Base-by-base conservation (phyloP, 2,329 filamentous ascomycete species). In the Botrytis deweyae region DNA sequence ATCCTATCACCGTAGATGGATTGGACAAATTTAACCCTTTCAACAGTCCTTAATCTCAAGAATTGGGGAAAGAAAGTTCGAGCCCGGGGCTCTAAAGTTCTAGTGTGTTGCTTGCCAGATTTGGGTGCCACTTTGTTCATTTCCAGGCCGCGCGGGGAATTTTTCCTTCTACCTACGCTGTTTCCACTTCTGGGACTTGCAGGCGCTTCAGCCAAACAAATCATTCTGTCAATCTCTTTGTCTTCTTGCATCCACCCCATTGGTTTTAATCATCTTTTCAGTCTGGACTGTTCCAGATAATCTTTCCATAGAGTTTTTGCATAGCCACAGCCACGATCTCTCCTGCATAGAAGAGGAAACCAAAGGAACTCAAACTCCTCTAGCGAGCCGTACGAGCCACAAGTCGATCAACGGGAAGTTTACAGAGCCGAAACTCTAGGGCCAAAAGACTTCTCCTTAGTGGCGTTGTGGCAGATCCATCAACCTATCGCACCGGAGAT, bases 71-170 rank as follows among this genome's bases (percentile, higher is more conserved):
- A n/a, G 33, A 52, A 38, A n/a, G 29, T 49, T 52, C 29, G 64
- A 33, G 10, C 20, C 64, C 44, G 29, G 20, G 22, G 33, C 33
- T 52, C 44, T 52, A 67, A 33, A 67, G 18, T 29, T 29, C 14
- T 29, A 67, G 33, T 67, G 65, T 52, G 46, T 66, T 66, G 64
- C 44, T 36, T 16, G 46, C 33, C 14, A 38, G 38, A 20, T 40
- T 22, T 67, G 46, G 65, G 46, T 55, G 46, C 64, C 44, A 66
- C 63, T 52, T 38, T 67, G 64, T 52, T 29, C 64, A 67, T 67
- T 67, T 66, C 62, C 63, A 66, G 44, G 64, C 64, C 44, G 44
- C 44, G 44, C 44, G 44, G 64, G 44, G 44, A 52, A 38, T 40
- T 40, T 40, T 55, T 29, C 40, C 33, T 40, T 29, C 33, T 29